phyloP scores from a whole-genome alignment of 2,329 filamentous ascomycete species.

The Pestalotiopsis sp. region DNA sequence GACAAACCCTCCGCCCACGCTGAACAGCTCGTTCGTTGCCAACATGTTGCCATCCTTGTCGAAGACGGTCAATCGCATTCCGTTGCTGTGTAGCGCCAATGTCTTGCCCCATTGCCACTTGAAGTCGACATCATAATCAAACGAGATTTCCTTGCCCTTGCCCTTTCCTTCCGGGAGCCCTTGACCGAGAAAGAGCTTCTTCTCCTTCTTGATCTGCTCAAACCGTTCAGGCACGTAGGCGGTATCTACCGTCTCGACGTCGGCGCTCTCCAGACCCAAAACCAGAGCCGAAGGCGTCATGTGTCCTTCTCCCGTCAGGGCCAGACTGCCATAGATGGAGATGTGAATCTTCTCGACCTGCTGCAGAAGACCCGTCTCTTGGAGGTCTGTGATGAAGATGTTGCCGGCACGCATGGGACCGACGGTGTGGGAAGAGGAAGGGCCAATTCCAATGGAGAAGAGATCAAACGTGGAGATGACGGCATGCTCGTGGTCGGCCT shows the following conservation, averaged over 20 bases:
- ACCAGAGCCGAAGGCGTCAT: slow-evolving; percentile 55
- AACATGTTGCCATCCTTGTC: slow-evolving; percentile 48
- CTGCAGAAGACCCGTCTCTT: slow-evolving; percentile 46
- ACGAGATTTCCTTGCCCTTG: slow-evolving; percentile 46
- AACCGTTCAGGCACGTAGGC: slow-evolving; percentile 50
- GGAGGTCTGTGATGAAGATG: slow-evolving; percentile 52
- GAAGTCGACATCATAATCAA: slow-evolving; percentile 52
- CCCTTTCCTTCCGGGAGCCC: slow-evolving; percentile 42
- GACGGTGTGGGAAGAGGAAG: slow-evolving; percentile 54
- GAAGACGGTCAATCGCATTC: slow-evolving; percentile 55
- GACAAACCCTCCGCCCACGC: slow-evolving; percentile 55
- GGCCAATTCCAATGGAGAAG: slow-evolving; percentile 55
- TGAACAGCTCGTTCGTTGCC: slow-evolving; percentile 54
- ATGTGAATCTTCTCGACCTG: slow-evolving; percentile 51
- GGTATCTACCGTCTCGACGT: slow-evolving; percentile 54
- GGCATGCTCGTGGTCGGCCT: slow-evolving; percentile 53
- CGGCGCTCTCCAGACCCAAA: slow-evolving; percentile 50
- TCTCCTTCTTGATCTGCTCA: slow-evolving; percentile 46
- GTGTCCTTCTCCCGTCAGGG: slow-evolving; percentile 53
- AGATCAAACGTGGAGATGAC: slow-evolving; percentile 56
- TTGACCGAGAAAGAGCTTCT: slow-evolving; percentile 46
- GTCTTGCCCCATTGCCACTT: slow-evolving; percentile 55
- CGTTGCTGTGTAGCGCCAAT: slow-evolving; percentile 54
- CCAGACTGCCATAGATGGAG: slow-evolving; percentile 52
- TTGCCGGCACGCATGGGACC: slow-evolving; percentile 56